phyloP scores from a whole-genome alignment of 371 early-diverging fungal genomes.

The Dinochytrium kinnereticum region DNA sequence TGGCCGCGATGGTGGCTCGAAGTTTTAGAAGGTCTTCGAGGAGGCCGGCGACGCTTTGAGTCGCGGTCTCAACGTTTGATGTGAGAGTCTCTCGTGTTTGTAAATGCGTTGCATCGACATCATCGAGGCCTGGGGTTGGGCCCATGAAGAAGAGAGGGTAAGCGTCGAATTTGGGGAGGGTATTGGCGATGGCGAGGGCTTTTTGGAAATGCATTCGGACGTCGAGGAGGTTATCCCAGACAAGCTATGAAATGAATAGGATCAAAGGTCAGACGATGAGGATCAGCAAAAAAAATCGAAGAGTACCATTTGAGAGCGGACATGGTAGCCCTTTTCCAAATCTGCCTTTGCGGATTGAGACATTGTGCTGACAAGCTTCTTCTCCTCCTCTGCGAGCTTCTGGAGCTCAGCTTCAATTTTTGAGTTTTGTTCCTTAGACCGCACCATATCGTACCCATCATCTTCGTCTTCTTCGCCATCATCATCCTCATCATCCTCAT shows the following conservation, averaged over 20 bases:
- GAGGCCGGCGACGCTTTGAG: slow-evolving; percentile 39
- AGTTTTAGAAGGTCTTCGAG: slow-evolving; percentile 41
- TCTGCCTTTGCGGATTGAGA: slow-evolving; percentile 76
- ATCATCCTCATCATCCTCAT: slow-evolving; percentile 31
- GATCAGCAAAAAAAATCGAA: slow-evolving; percentile 8
- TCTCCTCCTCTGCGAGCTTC: slow-evolving; percentile 81
- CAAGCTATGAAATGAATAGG: slow-evolving; percentile 35
- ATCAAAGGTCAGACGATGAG: background rate
- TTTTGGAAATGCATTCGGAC: slow-evolving; percentile 90
- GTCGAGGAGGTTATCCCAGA: slow-evolving; percentile 90
- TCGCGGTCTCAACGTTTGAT: slow-evolving; percentile 16
- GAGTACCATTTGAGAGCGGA: slow-evolving; percentile 71
- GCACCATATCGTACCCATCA: slow-evolving; percentile 43
- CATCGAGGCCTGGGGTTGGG: slow-evolving; percentile 1
- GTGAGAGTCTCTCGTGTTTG: background rate
- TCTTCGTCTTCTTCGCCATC: slow-evolving; percentile 31
- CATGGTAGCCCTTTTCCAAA: slow-evolving; percentile 87
- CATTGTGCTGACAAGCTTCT: slow-evolving; percentile 70
- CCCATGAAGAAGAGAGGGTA: slow-evolving; percentile 23
- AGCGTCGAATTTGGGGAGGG: slow-evolving; percentile 62
- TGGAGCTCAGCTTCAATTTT: slow-evolving; percentile 66
- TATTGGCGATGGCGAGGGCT: slow-evolving; percentile 74
- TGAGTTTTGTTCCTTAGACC: slow-evolving; percentile 25
- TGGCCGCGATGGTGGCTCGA: slow-evolving; percentile 17
- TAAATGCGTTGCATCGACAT: background rate